phyloP scores from a whole-genome alignment of 768 basidiomycete genomes.

The Arthromyces matolae region DNA sequence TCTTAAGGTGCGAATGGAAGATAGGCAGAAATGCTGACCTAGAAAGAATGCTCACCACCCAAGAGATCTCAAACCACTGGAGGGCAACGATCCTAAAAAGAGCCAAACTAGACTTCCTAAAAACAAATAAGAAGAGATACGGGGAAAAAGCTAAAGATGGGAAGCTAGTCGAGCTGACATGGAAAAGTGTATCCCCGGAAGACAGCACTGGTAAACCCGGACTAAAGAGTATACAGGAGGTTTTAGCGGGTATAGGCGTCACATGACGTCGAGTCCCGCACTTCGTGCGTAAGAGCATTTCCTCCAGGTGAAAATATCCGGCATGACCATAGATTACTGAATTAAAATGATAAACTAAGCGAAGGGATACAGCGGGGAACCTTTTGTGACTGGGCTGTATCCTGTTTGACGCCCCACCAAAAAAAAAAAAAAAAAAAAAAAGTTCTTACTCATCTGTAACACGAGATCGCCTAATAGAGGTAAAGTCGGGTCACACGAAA shows the following conservation, averaged over 20 bases:
- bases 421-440: no score
- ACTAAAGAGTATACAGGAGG: background rate
- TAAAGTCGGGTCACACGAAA: no score
- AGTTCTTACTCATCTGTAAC: no score
- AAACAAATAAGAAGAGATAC: background rate
- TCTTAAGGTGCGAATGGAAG: conserved; percentile 20
- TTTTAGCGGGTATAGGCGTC: background rate
- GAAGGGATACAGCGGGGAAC: no score
- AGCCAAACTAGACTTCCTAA: background rate
- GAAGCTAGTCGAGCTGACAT: background rate
- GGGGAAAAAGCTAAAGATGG: background rate
- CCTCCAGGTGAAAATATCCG: no score
- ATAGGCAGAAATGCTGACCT: conserved; percentile 14
- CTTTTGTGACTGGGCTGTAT: no score
- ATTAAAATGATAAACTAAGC: no score
- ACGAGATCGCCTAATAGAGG: no score
- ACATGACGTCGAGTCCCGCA: background rate
- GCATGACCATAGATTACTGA: no score
- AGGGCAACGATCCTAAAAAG: background rate
- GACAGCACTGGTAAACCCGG: background rate
- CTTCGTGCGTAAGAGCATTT: background rate
- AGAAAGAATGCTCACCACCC: background rate
- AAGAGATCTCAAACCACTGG: background rate
- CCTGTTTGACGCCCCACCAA: no score
- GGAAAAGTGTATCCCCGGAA: background rate